Conservation (phyloP, 208 protist species). For the Phytomonas serpens region DNA sequence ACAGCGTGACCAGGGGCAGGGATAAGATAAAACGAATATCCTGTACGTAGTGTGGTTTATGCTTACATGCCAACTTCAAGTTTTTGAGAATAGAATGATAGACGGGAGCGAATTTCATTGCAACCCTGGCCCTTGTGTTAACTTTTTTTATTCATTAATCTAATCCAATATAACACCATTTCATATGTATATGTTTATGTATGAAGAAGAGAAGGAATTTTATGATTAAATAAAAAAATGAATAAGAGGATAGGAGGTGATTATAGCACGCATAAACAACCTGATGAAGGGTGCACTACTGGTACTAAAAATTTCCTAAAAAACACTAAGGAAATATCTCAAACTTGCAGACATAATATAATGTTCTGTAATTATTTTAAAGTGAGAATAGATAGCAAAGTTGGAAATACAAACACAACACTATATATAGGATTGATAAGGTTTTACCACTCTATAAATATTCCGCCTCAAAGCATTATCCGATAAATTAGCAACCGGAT, state of each 20-base stretch:
- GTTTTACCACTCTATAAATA: neutral
- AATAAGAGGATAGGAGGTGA: neutral
- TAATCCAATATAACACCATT: neutral
- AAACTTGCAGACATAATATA: neutral
- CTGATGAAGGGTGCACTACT: neutral
- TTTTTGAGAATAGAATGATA: slow-evolving; percentile 59
- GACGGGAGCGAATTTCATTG: slow-evolving; percentile 40
- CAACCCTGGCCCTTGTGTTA: neutral
- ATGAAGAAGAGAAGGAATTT: slow-evolving; percentile 4
- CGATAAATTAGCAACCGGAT: neutral
- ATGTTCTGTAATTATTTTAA: neutral
- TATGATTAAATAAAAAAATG: neutral
- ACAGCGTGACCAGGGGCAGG: slow-evolving; percentile 22
- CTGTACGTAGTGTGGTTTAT: slow-evolving; percentile 53
- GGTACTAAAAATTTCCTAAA: too few species aligned
- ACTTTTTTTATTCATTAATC: neutral
- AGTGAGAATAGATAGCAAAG: neutral
- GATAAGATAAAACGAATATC: slow-evolving; percentile 78
- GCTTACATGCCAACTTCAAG: slow-evolving; percentile 27
- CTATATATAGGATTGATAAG: neutral
- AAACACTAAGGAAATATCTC: too few species aligned
- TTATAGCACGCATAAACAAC: neutral
- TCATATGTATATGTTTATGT: neutral
- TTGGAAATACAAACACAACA: neutral
- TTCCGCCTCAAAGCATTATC: neutral